Percentiles rank a stretch among this genome's conserved stretches.
These are phyloP conservation scores for Saposhnikovia divaricata DNA, from an alignment of 129 eudicot genomes.

Conservation along the genomic window DNA sequence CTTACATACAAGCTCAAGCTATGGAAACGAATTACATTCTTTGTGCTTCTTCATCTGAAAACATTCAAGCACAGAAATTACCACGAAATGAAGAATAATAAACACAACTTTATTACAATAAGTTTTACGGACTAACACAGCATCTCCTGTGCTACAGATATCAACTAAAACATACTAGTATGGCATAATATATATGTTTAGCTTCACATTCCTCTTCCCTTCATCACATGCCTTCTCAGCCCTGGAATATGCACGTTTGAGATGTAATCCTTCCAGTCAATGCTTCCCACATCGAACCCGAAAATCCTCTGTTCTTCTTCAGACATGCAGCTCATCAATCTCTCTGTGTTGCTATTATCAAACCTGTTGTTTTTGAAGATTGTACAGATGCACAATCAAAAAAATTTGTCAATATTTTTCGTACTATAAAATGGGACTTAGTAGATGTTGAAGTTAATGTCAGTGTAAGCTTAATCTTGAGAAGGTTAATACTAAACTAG, in stretches of 20 bases:
- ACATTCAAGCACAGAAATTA: neutral
- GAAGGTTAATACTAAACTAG: too few relatives aligned
- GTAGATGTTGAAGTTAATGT: neutral
- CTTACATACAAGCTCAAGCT: neutral
- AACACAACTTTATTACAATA: constrained; percentile 21
- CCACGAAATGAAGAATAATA: neutral
- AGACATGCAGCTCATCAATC: constrained; percentile 69
- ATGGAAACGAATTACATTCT: constrained; percentile 13
- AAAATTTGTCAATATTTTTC: too few relatives aligned
- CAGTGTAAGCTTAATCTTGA: too few relatives aligned
- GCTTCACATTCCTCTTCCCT: constrained; percentile 73
- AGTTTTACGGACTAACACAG: constrained; percentile 3
- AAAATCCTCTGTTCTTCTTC: constrained; percentile 70
- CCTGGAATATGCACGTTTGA: constrained; percentile 90
- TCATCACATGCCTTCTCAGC: constrained; percentile 98
- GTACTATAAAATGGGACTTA: neutral
- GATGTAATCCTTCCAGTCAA: constrained; percentile 91
- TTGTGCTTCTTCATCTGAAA: neutral
- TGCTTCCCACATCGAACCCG: constrained; percentile 76
- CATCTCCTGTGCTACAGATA: neutral
- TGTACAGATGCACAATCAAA: neutral
- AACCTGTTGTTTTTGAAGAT: constrained; percentile 38
- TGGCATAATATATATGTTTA: constrained; percentile 5
- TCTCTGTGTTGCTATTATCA: constrained; percentile 77
- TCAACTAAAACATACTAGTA: neutral